Conservation (phyloP, 768 basidiomycete genomes). For the Auriscalpium vulgare region DNA sequence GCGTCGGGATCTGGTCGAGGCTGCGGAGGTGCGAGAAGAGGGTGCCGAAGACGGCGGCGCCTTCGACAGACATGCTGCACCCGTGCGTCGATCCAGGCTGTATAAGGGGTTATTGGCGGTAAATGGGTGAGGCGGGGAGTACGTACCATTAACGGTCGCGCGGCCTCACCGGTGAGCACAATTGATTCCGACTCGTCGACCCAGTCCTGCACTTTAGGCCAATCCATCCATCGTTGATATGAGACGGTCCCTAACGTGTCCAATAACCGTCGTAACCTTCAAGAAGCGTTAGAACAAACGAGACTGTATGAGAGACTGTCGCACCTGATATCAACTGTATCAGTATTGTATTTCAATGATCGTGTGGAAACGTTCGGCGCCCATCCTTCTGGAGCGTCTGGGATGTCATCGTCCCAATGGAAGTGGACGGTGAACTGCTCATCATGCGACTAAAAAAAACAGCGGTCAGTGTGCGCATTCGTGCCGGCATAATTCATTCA, state of each 20-base stretch:
- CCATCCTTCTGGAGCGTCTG: conserved; percentile 11
- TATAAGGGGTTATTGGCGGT: background rate
- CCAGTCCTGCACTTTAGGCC: conserved; percentile 13
- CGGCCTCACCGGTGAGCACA: conserved; percentile 12
- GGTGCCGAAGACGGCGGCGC: conserved; percentile 28
- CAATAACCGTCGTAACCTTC: conserved; percentile 3
- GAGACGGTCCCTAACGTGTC: conserved; percentile 4
- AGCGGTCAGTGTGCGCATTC: background rate
- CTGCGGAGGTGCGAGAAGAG: conserved; percentile 28
- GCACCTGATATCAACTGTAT: conserved; percentile 7
- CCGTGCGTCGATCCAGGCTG: conserved; percentile 10
- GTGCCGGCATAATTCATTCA: too few relatives aligned
- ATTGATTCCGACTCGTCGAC: conserved; percentile 11
- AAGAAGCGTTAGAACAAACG: background rate
- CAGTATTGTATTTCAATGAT: background rate
- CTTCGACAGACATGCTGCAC: conserved; percentile 8
- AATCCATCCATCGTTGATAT: conserved; percentile 2
- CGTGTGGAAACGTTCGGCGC: background rate
- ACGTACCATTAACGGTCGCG: conserved; percentile 9
- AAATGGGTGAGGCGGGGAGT: background rate
- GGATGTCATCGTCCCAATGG: conserved; percentile 6
- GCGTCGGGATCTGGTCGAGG: conserved; percentile 22
- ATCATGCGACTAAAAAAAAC: background rate
- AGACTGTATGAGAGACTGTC: background rate
- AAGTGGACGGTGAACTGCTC: conserved; percentile 6